phyloP scores from a whole-genome alignment of 1,284 basidiomycete species.

The Inonotus hispidus region DNA sequence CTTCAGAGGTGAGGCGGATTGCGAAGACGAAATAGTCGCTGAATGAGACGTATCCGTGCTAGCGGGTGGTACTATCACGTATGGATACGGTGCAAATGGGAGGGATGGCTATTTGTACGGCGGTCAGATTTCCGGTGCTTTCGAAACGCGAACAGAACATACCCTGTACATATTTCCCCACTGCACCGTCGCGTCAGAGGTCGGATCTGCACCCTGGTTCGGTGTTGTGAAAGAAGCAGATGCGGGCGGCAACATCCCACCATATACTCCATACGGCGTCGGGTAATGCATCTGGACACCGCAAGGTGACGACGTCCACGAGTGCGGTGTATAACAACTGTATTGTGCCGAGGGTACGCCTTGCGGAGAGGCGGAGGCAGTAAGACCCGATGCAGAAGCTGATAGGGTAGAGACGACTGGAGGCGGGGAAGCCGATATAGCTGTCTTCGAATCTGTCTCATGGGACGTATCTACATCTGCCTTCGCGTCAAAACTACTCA shows the following conservation, averaged over 20 bases:
- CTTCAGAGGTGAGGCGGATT: constrained; percentile 24
- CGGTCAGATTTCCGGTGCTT: not conserved
- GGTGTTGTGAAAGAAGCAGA: constrained; percentile 5
- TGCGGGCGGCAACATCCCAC: constrained; percentile 4
- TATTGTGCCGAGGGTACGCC: constrained; percentile 30
- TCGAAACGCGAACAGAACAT: not conserved
- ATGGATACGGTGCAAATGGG: constrained; percentile 38
- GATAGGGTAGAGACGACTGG: constrained; percentile 23
- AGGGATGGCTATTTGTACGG: constrained; percentile 34
- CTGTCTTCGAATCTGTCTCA: constrained; percentile 24
- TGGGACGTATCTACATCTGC: not conserved
- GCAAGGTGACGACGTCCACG: constrained; percentile 50
- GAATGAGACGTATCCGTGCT: constrained; percentile 5
- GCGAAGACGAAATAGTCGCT: constrained; percentile 6
- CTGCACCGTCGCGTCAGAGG: not conserved
- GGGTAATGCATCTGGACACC: constrained; percentile 46
- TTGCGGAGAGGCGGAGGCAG: constrained; percentile 34
- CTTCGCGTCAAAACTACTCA: constrained; percentile 7
- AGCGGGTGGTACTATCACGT: constrained; percentile 7
- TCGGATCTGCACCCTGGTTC: not conserved
- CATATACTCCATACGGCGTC: constrained; percentile 34
- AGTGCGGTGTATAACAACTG: constrained; percentile 44
- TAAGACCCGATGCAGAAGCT: constrained; percentile 19
- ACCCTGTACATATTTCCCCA: constrained; percentile 14
- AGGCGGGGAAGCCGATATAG: constrained; percentile 26